These are phyloP conservation scores for Crucihimalaya himalaica DNA, from an alignment of 345 rosid species.

Conservation along the genomic window DNA sequence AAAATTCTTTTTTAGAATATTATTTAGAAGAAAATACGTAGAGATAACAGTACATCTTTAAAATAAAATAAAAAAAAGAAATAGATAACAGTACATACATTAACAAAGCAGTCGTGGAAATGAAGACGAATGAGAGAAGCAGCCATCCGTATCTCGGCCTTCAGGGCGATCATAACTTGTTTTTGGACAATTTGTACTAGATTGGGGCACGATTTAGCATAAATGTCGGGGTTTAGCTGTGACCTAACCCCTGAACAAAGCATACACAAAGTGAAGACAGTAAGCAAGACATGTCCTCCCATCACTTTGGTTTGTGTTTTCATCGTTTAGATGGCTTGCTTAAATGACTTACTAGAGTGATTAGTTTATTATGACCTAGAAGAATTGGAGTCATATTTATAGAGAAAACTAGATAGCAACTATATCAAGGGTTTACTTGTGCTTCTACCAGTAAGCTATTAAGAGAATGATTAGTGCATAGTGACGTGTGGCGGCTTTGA, in stretches of 20 bases:
- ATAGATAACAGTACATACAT: conserved; percentile 50
- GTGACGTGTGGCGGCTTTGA: conserved; percentile 36
- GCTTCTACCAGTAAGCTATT: conserved; percentile 15
- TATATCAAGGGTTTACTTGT: background rate
- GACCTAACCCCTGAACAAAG: conserved; percentile 43
- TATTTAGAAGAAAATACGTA: background rate
- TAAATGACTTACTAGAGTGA: background rate
- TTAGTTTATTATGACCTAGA: conserved; percentile 5
- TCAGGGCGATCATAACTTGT: conserved; percentile 53
- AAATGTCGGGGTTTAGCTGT: conserved; percentile 53
- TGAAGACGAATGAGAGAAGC: conserved; percentile 61
- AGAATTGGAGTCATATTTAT: conserved; percentile 26
- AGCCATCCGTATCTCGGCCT: conserved; percentile 64
- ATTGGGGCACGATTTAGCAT: conserved; percentile 54
- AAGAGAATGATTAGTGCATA: conserved; percentile 32
- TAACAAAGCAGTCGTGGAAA: conserved; percentile 71
- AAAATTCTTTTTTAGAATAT: background rate
- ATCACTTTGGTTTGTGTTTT: conserved; percentile 31
- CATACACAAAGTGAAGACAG: conserved; percentile 36
- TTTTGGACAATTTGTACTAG: conserved; percentile 46
- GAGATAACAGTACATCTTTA: conserved; percentile 24
- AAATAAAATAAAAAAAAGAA: too few relatives aligned
- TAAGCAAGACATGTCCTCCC: conserved; percentile 27
- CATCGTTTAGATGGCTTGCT: conserved; percentile 38
- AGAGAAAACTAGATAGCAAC: conserved; percentile 21